Evolutionary conservation across 2,329 filamentous ascomycete species (phyloP).

Genomic region (Lachnum nothofagi): DNA sequence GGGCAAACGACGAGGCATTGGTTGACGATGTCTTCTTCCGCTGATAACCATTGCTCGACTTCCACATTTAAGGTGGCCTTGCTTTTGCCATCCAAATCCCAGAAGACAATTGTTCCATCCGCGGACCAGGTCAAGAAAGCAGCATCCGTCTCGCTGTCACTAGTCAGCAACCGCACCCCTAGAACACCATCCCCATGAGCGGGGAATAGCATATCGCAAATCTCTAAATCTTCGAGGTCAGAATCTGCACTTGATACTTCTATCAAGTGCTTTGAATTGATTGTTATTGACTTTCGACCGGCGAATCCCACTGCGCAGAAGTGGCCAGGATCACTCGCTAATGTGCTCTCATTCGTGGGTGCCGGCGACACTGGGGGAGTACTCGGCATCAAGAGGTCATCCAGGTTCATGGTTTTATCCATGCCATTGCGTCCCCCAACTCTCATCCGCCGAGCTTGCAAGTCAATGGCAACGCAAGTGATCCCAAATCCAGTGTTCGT

Average conservation of each 20-base stretch:
- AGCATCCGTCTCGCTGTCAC: conserved; percentile 56
- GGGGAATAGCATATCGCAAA: conserved; percentile 50
- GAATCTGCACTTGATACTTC: conserved; percentile 45
- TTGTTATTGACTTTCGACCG: conserved; percentile 61
- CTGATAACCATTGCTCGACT: conserved; percentile 58
- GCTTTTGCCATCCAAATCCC: conserved; percentile 68
- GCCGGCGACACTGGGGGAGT: conserved; percentile 32
- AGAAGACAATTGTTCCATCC: conserved; percentile 75
- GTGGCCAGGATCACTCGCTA: conserved; percentile 33
- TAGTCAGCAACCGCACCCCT: conserved; percentile 64
- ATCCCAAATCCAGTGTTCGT: conserved; percentile 59
- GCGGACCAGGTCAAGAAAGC: conserved; percentile 87
- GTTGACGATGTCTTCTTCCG: conserved; percentile 48
- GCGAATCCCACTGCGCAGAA: conserved; percentile 66
- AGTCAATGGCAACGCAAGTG: conserved; percentile 37
- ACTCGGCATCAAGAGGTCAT: conserved; percentile 33
- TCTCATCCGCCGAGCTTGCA: conserved; percentile 31
- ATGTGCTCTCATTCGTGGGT: conserved; percentile 13
- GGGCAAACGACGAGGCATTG: conserved; percentile 57
- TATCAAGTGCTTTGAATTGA: conserved; percentile 72
- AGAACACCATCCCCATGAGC: conserved; percentile 62
- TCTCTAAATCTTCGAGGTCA: conserved; percentile 32
- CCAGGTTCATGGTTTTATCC: conserved; percentile 48
- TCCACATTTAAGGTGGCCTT: conserved; percentile 60
- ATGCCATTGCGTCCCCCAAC: conserved; percentile 36